These are phyloP conservation scores for Penicillium occitanis DNA, from an alignment of 2,329 filamentous ascomycete species.

Conservation along the genomic window DNA sequence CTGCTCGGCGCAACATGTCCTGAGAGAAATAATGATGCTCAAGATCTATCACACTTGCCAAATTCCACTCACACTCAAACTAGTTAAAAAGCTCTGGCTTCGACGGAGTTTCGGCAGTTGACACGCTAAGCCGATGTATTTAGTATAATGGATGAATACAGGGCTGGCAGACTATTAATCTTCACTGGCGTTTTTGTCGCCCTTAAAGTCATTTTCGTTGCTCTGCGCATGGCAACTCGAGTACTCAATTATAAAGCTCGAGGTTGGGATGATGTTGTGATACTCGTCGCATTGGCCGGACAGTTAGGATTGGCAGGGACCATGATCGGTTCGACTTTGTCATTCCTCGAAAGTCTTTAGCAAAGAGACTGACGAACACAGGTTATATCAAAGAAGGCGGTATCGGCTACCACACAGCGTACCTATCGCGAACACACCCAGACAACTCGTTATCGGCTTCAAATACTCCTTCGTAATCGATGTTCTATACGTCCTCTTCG, in stretches of 20 bases:
- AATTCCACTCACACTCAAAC: not conserved
- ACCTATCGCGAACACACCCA: not conserved
- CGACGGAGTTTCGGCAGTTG: not conserved
- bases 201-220: not conserved
- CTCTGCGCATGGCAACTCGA: not conserved
- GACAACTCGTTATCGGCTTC: not conserved
- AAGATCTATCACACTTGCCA: not conserved
- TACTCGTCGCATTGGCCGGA: not conserved
- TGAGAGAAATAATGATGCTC: not conserved
- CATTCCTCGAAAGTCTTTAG: no score
- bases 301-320: not conserved
- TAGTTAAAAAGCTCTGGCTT: not conserved
- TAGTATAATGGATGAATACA: not conserved
- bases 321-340: not conserved
- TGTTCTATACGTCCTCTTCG: not conserved
- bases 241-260: not conserved
- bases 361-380: not conserved
- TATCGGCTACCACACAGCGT: not conserved
- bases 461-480: not conserved
- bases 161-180: not conserved
- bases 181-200: not conserved
- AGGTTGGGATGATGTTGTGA: not conserved
- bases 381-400: not conserved
- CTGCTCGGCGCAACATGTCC: not conserved
- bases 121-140: not conserved